phyloP scores from a whole-genome alignment of 2,329 filamentous ascomycete species.

The Cordyceps javanica region DNA sequence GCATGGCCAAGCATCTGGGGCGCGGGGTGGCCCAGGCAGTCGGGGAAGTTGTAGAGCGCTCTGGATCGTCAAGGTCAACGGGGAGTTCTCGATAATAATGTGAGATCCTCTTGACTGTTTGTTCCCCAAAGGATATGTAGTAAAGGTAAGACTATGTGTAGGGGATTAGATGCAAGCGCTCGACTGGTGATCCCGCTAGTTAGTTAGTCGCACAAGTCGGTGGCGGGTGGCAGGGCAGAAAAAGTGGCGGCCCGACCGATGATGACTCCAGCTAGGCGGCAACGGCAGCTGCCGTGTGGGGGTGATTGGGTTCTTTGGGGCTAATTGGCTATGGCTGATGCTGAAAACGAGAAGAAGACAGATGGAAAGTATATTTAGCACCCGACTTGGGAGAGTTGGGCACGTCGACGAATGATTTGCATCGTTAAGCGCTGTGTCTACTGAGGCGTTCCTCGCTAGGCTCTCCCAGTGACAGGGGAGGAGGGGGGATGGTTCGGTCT shows the following conservation, averaged over 20 bases:
- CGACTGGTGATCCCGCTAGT: not conserved
- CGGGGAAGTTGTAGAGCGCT: not conserved
- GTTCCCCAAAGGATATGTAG: not conserved
- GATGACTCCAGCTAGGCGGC: conserved; percentile 10
- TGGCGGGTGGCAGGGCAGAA: conserved; percentile 11
- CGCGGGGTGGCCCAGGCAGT: not conserved
- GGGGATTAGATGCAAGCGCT: conserved; percentile 3
- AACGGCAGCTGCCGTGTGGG: conserved; percentile 13
- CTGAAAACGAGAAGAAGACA: too few species aligned
- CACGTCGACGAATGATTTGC: not conserved
- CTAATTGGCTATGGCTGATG: not conserved
- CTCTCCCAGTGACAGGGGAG: too few species aligned
- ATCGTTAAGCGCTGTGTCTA: conserved; percentile 2
- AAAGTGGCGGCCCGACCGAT: conserved; percentile 13
- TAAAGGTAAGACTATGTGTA: not conserved
- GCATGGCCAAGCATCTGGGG: conserved; percentile 26
- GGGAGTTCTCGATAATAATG: not conserved
- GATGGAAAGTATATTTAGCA: not conserved
- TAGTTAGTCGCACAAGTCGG: conserved; percentile 5
- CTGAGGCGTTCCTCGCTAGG: not conserved
- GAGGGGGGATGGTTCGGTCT: too few species aligned
- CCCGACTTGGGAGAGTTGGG: not conserved
- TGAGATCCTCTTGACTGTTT: not conserved
- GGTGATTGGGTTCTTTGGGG: not conserved
- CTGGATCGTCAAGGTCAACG: not conserved